phyloP scores from a whole-genome alignment of 805 yeast species.

The Hyphopichia homilentoma region DNA sequence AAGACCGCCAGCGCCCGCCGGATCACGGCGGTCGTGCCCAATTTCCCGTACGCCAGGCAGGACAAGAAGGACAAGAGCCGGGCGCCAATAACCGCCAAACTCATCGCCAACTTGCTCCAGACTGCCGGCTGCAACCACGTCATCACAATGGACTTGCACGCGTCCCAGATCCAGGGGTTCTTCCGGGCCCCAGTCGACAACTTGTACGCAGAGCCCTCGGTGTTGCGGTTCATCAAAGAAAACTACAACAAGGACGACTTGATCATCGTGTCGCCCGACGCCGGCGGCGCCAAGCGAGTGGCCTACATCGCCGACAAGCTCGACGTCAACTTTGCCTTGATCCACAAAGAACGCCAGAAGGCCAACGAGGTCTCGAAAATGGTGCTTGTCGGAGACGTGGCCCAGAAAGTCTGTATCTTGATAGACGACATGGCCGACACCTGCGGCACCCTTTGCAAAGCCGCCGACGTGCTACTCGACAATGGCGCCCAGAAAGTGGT shows the following conservation, averaged over 20 bases:
- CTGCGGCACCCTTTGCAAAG: constrained; percentile 81
- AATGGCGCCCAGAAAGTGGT: constrained; percentile 65
- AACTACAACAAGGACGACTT: constrained; percentile 54
- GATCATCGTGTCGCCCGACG: constrained; percentile 83
- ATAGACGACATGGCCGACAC: constrained; percentile 92
- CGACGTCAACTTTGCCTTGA: constrained; percentile 77
- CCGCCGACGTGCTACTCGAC: constrained; percentile 68
- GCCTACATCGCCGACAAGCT: constrained; percentile 77
- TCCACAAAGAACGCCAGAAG: constrained; percentile 78
- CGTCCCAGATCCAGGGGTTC: constrained; percentile 87
- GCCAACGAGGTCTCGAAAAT: constrained; percentile 82
- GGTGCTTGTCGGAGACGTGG: constrained; percentile 84
- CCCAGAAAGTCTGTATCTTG: constrained; percentile 68
- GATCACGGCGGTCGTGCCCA: constrained; percentile 79
- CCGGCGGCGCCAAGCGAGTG: constrained; percentile 90
- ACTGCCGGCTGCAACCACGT: constrained; percentile 87
- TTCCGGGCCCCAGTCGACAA: constrained; percentile 82
- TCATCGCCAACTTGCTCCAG: constrained; percentile 76
- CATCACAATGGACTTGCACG: constrained; percentile 83
- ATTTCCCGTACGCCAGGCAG: constrained; percentile 86
- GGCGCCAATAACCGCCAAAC: constrained; percentile 82
- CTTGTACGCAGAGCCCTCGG: constrained; percentile 79
- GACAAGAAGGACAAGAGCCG: constrained; percentile 82
- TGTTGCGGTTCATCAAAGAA: constrained; percentile 69
- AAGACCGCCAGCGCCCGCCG: constrained; percentile 79